Base-by-base conservation (phyloP, 2,329 filamentous ascomycete genomes). In the Penicillium crustosum region DNA sequence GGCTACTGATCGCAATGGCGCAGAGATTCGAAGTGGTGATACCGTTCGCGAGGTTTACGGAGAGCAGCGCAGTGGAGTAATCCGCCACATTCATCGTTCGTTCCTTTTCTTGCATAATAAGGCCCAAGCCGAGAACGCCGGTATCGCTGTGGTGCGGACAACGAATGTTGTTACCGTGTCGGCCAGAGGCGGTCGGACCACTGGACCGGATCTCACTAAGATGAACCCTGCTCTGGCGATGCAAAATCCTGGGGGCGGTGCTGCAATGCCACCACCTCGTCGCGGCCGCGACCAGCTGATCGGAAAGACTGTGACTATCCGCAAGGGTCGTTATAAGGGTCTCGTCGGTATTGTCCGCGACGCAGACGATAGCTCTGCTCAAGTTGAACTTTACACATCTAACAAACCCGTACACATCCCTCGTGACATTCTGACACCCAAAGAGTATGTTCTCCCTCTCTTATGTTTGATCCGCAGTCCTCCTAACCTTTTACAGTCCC, bases 261-360 rank as follows among this genome's bases (percentile, higher is more conserved):
- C 56, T 45, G 76, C 78, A 15, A 83, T 84, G 84, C 83, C 87
- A 15, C 92, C 92, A 44, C 89, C 89, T 41, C 89, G 88, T 73
- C 80, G 78, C 52, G 91, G 89, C 23, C 86, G 92, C 39, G 94
- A 99, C 74, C 86, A 87, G 55, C 82, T 94, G 29, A 87, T 97
- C 62, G 93, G 93, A 43, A 93, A 96, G 78, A 97, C 92, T 0
- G 92, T 97, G 44, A 91, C 89, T 51, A 89, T 97, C 69, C 86
- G 88, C 57, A 91, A 89, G 71, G 94, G 94, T 29, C 87, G 89
- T 23, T 92, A 93, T 80, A 99, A 99, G 77, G 93, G 93, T 56
- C 82, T 97, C 43, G 81, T 97, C 42, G 94, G 94, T 67, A 96
- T 97, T 64, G 93, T 99, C 67, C 97, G 96, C 73, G 93, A 97